Evolutionary conservation across 2,329 filamentous ascomycete genomes (phyloP), one percentile per base, ranked within the genome.

Genomic region (Apiospora aurea): DNA sequence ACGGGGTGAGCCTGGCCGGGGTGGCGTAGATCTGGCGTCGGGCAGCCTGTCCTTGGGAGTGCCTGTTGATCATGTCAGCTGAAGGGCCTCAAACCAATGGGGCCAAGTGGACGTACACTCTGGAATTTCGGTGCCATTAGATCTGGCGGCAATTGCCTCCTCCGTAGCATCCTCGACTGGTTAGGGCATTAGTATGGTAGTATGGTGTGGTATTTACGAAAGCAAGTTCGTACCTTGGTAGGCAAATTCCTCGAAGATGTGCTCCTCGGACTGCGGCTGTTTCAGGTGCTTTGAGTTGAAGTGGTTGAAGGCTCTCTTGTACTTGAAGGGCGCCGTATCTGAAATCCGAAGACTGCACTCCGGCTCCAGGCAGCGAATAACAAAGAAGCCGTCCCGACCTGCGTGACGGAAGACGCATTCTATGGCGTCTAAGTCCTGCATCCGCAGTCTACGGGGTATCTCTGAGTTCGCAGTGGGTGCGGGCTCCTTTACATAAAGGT

Each of bases 331-430:
- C n/a, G 76, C 73, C 18, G 76, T 72, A 4, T 75, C 77, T 70
- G 79, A 78, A 53, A 75, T 74, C 14, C 75, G 74, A 1, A 72
- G 47, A 53, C 53, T 67, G 67, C 77, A 78, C 16, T 75, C 72
- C 24, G 75, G 73, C 14, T 72, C 71, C 41, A 74, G 71, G 67
- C 79, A 80, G 67, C 79, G 77, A 69, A 80, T 75, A 38, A 80
- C 76, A 53, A 77, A 80, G 26, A 74, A 76, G 2, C 78, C 78
- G 24, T 74, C 73, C 44, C 70, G 72, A 10, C 75, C 69, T 11
- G 74, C 74, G 64, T 80, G 77, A 41, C 73, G 74, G 67, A 80
- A 80, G 46, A 80, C 78, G 61, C 77, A 77, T 71, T 80, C 79
- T 21, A 73, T 74, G 16, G 75, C 76, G 26, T 73, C 75, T 38